A percentile compares a stretch with the other conserved stretches of the same genome.
These are phyloP conservation scores for Melampsora larici-populina DNA, from an alignment of 1,284 basidiomycete species.

Conservation along the genomic window DNA sequence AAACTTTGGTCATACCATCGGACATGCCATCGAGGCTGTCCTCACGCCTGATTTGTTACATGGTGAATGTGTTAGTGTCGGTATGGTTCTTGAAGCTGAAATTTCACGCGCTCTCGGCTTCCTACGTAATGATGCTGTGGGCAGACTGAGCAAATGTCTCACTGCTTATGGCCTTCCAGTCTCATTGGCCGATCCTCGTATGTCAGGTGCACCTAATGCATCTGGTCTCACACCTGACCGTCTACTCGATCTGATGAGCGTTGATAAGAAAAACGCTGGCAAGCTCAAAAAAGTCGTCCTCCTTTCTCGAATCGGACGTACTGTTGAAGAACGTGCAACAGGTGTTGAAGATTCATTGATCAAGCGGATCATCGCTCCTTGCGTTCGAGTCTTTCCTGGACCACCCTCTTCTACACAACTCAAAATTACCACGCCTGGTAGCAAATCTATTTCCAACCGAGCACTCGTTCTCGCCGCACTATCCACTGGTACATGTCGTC, in stretches of 20 bases:
- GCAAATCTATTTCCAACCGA: conserved; percentile 95
- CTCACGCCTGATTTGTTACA: conserved; percentile 85
- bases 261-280: conserved; percentile 97
- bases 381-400: conserved; percentile 69
- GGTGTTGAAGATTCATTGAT: conserved; percentile 77
- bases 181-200: conserved; percentile 67
- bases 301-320: conserved; percentile 82
- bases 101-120: conserved; percentile 80
- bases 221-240: conserved; percentile 72
- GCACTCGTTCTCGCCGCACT: conserved; percentile 91
- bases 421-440: conserved; percentile 86
- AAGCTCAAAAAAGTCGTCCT: conserved; percentile 88
- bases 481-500: conserved; percentile 76
- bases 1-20: conserved; percentile 95
- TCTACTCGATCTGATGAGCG: conserved; percentile 81
- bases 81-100: conserved; percentile 91
- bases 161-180: conserved; percentile 83
- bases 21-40: conserved; percentile 91
- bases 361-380: conserved; percentile 71
- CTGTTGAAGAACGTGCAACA: conserved; percentile 86
- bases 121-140: conserved; percentile 81
- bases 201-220: conserved; percentile 59
- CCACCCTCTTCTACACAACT: conserved; percentile 62
- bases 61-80: conserved; percentile 86
- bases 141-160: conserved; percentile 74